A percentile compares a stretch with the other conserved stretches of the same genome.
Evolutionary conservation across 768 basidiomycete genomes (phyloP).

Genomic region (Termitomyces sp.): DNA sequence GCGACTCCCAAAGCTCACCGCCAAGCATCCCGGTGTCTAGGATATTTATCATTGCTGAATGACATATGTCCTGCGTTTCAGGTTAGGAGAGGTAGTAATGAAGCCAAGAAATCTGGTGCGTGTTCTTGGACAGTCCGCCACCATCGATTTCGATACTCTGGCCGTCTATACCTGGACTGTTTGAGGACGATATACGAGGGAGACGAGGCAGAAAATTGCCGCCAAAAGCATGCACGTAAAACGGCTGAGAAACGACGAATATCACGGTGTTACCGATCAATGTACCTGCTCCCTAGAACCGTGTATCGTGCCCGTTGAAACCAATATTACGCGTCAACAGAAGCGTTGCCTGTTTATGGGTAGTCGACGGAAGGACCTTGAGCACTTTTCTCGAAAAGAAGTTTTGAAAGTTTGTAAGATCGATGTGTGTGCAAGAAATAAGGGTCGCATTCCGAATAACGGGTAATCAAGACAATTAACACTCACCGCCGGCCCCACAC

Average conservation of each 20-base stretch:
- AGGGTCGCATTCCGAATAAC: neutral
- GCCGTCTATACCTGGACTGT: neutral
- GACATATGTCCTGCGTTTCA: neutral
- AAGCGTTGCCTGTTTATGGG: neutral
- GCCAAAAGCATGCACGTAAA: neutral
- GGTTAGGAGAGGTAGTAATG: neutral
- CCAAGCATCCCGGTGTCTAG: neutral
- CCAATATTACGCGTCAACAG: neutral
- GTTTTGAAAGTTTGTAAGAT: neutral
- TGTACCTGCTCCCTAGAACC: neutral
- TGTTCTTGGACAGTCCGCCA: neutral
- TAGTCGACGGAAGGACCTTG: neutral
- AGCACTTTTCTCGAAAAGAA: neutral
- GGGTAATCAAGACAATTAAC: neutral
- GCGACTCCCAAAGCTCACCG: neutral
- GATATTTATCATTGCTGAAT: neutral
- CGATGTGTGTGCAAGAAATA: neutral
- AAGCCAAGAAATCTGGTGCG: neutral
- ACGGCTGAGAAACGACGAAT: too few relatives aligned
- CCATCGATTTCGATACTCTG: neutral
- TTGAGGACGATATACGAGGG: neutral
- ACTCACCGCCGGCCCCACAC: neutral
- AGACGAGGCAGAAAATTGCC: neutral
- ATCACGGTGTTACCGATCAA: neutral
- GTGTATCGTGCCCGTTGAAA: neutral